Evolutionary conservation across 2,329 filamentous ascomycete species (phyloP).

Genomic region (Cladosporium sp.): DNA sequence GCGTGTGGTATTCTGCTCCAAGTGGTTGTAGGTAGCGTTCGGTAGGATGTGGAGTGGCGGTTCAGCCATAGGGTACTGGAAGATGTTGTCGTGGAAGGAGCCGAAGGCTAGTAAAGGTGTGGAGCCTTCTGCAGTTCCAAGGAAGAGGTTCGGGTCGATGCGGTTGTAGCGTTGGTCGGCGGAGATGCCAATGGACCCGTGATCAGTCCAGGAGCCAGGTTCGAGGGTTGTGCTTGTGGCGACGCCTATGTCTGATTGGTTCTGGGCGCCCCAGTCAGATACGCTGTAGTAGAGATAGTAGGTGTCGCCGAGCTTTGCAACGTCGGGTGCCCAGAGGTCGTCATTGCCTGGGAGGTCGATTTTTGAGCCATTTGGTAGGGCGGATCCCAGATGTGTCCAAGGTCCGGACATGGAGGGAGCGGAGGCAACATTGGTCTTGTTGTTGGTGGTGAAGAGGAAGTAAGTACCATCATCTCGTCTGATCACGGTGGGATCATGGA

Average conservation of each 20-base stretch:
- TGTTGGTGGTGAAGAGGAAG: conserved; percentile 50
- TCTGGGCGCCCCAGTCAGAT: conserved; percentile 56
- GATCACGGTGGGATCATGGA: conserved; percentile 46
- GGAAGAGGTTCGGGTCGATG: conserved; percentile 48
- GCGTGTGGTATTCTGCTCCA: conserved; percentile 51
- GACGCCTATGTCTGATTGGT: conserved; percentile 58
- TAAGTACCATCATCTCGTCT: conserved; percentile 34
- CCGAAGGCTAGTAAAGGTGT: conserved; percentile 50
- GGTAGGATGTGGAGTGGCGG: conserved; percentile 18
- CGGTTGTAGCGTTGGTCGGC: conserved; percentile 38
- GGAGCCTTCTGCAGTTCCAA: conserved; percentile 36
- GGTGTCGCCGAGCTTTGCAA: conserved; percentile 50
- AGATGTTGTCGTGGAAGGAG: conserved; percentile 65
- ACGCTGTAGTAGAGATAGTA: conserved; percentile 65
- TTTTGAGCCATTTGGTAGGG: conserved; percentile 43
- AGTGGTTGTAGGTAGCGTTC: conserved; percentile 37
- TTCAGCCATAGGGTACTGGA: conserved; percentile 50
- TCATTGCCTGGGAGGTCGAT: conserved; percentile 45
- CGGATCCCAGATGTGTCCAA: conserved; percentile 46
- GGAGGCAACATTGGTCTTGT: conserved; percentile 46
- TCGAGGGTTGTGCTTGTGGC: conserved; percentile 48
- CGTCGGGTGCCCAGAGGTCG: conserved; percentile 61
- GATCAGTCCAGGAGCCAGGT: conserved; percentile 57
- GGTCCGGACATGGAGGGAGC: conserved; percentile 45
- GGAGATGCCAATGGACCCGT: conserved; percentile 54